Evolutionary conservation across 257 asterid species (phyloP).

Genomic region (Jaltomata sinuosa): DNA sequence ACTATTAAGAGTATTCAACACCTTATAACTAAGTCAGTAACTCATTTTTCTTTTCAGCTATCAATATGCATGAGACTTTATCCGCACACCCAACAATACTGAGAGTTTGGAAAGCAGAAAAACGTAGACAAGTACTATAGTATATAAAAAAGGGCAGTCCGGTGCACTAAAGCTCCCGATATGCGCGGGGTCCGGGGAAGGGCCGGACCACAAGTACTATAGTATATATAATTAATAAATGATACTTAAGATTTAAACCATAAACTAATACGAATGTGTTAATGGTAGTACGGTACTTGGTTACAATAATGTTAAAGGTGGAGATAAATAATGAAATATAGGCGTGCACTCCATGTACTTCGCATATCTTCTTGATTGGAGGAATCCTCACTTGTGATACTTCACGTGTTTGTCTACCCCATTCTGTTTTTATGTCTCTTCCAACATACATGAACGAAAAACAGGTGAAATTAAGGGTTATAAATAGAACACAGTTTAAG

Average conservation of each 20-base stretch:
- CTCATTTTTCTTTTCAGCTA: neutral
- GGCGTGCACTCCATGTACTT: conserved; percentile 12
- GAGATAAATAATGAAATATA: neutral
- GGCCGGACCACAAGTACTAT: too few relatives aligned
- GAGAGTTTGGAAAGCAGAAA: neutral
- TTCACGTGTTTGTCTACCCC: conserved; percentile 18
- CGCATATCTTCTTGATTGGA: conserved; percentile 3
- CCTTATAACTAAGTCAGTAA: neutral
- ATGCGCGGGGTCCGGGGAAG: too few relatives aligned
- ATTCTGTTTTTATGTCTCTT: neutral
- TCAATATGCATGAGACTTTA: neutral
- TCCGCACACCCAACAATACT: neutral
- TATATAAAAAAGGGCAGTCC: too few relatives aligned
- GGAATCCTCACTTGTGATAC: conserved; percentile 2
- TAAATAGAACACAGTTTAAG: neutral
- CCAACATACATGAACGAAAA: neutral
- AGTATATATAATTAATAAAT: too few relatives aligned
- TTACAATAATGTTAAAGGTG: neutral
- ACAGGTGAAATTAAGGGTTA: too few relatives aligned
- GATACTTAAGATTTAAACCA: neutral
- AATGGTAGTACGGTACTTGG: neutral
- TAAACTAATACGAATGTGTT: neutral
- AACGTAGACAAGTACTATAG: neutral
- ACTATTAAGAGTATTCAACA: neutral
- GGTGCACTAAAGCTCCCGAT: too few relatives aligned